Conservation (phyloP, 345 rosid genomes). For the Populus davidiana region DNA sequence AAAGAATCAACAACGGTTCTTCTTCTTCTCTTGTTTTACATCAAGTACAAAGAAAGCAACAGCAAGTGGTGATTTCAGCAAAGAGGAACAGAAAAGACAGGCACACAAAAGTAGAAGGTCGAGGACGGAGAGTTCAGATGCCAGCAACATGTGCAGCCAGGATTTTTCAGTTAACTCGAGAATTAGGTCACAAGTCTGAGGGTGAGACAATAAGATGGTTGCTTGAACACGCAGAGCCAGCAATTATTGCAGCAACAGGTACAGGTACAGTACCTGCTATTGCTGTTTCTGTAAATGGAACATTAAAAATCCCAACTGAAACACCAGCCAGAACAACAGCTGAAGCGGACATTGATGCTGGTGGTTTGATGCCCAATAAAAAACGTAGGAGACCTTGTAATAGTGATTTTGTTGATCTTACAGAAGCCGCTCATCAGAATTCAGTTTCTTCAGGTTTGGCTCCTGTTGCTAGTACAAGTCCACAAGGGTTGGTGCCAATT, state of each 20-base stretch:
- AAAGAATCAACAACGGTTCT: neutral
- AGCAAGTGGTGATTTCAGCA: slow-evolving; percentile 17
- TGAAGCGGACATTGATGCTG: slow-evolving; percentile 25
- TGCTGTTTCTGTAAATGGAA: slow-evolving; percentile 67
- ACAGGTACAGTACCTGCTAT: slow-evolving; percentile 78
- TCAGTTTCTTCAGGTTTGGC: slow-evolving; percentile 60
- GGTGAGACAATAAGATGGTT: slow-evolving; percentile 80
- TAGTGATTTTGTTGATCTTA: slow-evolving; percentile 46
- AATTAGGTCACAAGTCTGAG: slow-evolving; percentile 71
- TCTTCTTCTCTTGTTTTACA: slow-evolving; percentile 19
- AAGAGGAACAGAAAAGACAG: slow-evolving; percentile 60
- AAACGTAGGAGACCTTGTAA: slow-evolving; percentile 48
- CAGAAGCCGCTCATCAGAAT: slow-evolving; percentile 25
- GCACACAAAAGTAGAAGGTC: slow-evolving; percentile 87
- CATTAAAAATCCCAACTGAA: slow-evolving; percentile 59
- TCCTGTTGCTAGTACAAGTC: slow-evolving; percentile 25
- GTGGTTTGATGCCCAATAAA: slow-evolving; percentile 30
- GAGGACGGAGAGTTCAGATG: slow-evolving; percentile 74
- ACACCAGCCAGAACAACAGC: slow-evolving; percentile 30
- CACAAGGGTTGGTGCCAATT: slow-evolving; percentile 48
- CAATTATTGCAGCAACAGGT: slow-evolving; percentile 72
- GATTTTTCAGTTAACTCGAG: slow-evolving; percentile 73
- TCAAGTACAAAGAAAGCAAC: slow-evolving; percentile 8
- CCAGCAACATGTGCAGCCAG: slow-evolving; percentile 78
- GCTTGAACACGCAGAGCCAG: slow-evolving; percentile 63